Conservation (phyloP, 2,329 filamentous ascomycete genomes). For the Rosellinia necatrix region DNA sequence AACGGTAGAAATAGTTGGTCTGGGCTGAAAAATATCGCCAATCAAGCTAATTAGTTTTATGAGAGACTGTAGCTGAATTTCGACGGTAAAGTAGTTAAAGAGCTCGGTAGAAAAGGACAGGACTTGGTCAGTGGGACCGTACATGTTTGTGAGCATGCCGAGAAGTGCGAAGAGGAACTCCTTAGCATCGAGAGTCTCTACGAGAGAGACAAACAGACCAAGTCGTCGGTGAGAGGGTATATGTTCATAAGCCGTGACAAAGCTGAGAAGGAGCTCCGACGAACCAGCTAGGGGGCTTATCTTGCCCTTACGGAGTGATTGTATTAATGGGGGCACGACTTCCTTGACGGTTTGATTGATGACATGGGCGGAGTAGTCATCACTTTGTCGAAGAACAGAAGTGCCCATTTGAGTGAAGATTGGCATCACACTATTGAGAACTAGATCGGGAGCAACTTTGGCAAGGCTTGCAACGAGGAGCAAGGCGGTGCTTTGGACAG, state of each 20-base stretch:
- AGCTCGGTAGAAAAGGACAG: constrained; percentile 77
- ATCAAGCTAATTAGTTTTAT: constrained; percentile 77
- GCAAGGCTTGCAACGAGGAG: constrained; percentile 87
- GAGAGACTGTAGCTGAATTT: constrained; percentile 78
- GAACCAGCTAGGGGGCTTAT: constrained; percentile 79
- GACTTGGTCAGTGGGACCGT: constrained; percentile 75
- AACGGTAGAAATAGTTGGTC: constrained; percentile 72
- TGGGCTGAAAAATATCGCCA: constrained; percentile 74
- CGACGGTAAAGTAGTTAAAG: constrained; percentile 71
- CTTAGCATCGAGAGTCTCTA: constrained; percentile 80
- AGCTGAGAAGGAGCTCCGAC: constrained; percentile 90
- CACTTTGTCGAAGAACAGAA: constrained; percentile 87
- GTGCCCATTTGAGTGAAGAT: constrained; percentile 98
- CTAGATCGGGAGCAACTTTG: constrained; percentile 83
- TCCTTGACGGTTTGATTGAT: constrained; percentile 94
- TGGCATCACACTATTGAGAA: constrained; percentile 97
- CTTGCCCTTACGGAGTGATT: constrained; percentile 80
- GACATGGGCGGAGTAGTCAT: constrained; percentile 96
- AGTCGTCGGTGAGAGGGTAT: constrained; percentile 86
- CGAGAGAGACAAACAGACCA: constrained; percentile 80
- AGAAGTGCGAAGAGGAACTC: constrained; percentile 89
- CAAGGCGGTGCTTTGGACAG: constrained; percentile 90
- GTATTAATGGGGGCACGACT: constrained; percentile 88
- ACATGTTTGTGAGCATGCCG: constrained; percentile 88
- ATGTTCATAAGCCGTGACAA: constrained; percentile 94